Base-by-base conservation (phyloP, 1,139 yeast species). In the Geotrichum siamense region DNA sequence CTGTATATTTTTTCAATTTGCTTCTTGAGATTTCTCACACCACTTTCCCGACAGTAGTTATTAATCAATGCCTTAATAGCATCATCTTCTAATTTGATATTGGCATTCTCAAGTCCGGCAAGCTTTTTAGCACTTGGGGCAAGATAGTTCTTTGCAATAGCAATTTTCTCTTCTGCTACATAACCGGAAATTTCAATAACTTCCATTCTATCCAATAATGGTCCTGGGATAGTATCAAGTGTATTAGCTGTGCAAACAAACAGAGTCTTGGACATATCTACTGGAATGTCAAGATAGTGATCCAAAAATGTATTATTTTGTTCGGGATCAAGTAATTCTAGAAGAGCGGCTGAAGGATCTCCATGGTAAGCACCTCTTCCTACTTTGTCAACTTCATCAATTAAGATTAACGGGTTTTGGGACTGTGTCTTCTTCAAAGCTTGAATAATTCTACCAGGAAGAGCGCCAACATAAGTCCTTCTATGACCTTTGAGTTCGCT, bases 241-340 rank as follows among this genome's bases (percentile, higher is more conserved):
- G 82, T 76, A 58, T 91, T 91, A 32, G 98, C 97, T n/a, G 98
- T 91, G 65, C 97, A 91, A 20, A 91, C 96, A 65, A 91, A 91
- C 55, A 91, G 71, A 8, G 87, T 95, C 63, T 86, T 85, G 10
- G 96, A 86, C 48, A 91, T 72, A 63, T 91, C 96, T 44, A 91
- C 85, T 46, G 95, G 94, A 44, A 89, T 82, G 62, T 91, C 98
- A 67, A 91, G 72, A 58, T 86, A 91, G 57, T 85, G 89, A 65
- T 91, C 98, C 59, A 87, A 76, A 63, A 91, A 91, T 20, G 89
- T 75, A 52, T 75, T 75, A 65, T 91, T 91, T 63, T 91, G 98
- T 61, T 91, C 98, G 3, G 98, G 97, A 61, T 91, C 98, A 52
- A 91, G 72, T 44, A 91, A 78, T 65, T 91, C 97, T 55, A 91